Percentiles rank a stretch among this genome's conserved stretches.
phyloP scores from a whole-genome alignment of 2,329 filamentous ascomycete genomes.

The Chaetomium sp. region DNA sequence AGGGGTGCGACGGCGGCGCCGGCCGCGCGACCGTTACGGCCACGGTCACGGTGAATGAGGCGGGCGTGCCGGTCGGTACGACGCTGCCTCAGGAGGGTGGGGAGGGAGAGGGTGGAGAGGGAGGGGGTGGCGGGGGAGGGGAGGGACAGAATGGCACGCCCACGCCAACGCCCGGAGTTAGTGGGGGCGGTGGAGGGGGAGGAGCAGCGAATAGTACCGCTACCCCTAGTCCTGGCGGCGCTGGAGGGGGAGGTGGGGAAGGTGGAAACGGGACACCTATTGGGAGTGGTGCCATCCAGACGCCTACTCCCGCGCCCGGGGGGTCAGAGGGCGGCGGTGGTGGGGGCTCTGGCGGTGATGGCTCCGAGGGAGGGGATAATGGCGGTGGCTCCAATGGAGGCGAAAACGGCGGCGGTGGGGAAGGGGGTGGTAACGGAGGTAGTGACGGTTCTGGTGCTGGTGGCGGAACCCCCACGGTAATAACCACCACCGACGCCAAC shows the following conservation, averaged over 20 bases:
- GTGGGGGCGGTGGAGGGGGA: neutral
- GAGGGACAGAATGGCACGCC: neutral
- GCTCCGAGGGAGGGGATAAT: neutral
- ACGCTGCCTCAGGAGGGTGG: neutral
- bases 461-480: neutral
- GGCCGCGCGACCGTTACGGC: constrained; percentile 19
- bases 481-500: constrained; percentile 7
- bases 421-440: neutral
- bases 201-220: neutral
- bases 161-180: neutral
- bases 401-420: neutral
- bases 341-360: neutral
- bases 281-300: neutral
- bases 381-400: neutral
- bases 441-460: neutral
- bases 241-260: neutral
- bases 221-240: neutral
- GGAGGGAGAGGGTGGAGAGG: neutral
- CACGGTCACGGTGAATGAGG: constrained; percentile 25
- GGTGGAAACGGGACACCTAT: neutral
- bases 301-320: neutral
- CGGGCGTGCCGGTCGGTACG: constrained; percentile 12
- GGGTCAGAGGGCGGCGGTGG: constrained; percentile 6
- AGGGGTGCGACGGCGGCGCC: neutral
- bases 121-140: too few species aligned